These are phyloP conservation scores for Nannochloris sp. DNA, from an alignment of 139 green algal genomes.

Conservation along the genomic window DNA sequence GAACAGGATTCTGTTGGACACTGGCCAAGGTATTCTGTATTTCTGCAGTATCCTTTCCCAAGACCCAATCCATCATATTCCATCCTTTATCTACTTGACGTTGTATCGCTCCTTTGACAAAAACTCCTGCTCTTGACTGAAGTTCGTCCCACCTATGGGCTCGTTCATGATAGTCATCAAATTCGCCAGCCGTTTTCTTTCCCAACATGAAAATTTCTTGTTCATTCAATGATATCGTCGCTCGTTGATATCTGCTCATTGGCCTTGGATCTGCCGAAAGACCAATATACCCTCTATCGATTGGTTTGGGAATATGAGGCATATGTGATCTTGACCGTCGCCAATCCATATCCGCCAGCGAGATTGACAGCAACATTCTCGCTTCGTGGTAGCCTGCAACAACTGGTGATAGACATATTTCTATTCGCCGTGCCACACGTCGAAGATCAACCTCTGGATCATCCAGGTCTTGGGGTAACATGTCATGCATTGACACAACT, in stretches of 20 bases:
- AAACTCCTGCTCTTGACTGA: not conserved
- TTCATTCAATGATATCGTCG: not conserved
- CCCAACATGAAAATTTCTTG: not conserved
- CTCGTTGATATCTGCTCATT: not conserved
- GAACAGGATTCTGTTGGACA: too few relatives aligned
- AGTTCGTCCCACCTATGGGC: not conserved
- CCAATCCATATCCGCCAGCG: not conserved
- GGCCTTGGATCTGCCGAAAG: not conserved
- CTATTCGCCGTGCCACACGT: not conserved
- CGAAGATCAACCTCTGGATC: not conserved
- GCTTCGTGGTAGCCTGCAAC: not conserved
- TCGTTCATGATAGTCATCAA: not conserved
- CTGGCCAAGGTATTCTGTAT: too few relatives aligned
- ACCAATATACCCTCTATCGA: not conserved
- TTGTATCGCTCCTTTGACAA: not conserved
- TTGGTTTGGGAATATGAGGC: too few relatives aligned
- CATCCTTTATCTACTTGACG: not conserved
- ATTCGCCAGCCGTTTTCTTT: not conserved
- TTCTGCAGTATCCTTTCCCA: not conserved
- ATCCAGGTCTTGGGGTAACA: not conserved
- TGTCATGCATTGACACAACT: not conserved
- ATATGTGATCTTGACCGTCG: not conserved
- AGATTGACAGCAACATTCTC: not conserved
- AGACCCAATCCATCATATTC: not conserved
- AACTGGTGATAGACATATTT: not conserved